A percentile compares a stretch with the other conserved stretches of the same genome.
These are phyloP conservation scores for Musa balbisiana DNA, from an alignment of 202 grass and related monocot genomes.

Conservation along the genomic window DNA sequence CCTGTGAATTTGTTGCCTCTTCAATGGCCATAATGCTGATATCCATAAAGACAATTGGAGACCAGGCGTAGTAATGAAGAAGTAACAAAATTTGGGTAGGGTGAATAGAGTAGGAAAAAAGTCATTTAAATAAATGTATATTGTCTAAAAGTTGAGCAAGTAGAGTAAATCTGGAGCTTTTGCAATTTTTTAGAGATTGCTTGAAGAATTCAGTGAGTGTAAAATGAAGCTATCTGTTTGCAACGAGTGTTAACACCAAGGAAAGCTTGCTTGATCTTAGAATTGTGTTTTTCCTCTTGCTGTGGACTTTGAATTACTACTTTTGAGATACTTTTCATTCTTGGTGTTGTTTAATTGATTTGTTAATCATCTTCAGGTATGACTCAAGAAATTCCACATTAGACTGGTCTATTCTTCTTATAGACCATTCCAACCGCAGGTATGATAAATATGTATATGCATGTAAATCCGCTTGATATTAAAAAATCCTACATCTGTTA, in stretches of 20 bases:
- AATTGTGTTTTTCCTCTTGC: not conserved
- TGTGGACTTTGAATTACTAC: not conserved
- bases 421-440: conserved; percentile 86
- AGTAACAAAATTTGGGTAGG: too few species aligned
- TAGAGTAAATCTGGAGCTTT: not conserved
- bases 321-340: conserved; percentile 14
- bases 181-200: not conserved
- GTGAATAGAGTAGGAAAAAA: not conserved
- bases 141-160: not conserved
- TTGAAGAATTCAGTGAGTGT: not conserved
- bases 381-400: conserved; percentile 59
- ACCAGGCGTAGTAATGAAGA: too few species aligned
- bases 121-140: not conserved
- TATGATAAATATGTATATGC: conserved; percentile 23
- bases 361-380: conserved; percentile 42
- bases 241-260: too few species aligned
- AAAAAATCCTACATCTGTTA: not conserved
- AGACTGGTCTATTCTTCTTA: conserved; percentile 88
- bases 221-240: too few species aligned
- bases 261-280: too few species aligned
- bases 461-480: not conserved
- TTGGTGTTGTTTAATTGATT: conserved; percentile 6
- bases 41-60: not conserved
- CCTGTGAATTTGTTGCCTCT: too few species aligned
- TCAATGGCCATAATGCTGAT: not conserved